Evolutionary conservation across 2,329 filamentous ascomycete genomes (phyloP).

Genomic region (Claviceps fusiformis): DNA sequence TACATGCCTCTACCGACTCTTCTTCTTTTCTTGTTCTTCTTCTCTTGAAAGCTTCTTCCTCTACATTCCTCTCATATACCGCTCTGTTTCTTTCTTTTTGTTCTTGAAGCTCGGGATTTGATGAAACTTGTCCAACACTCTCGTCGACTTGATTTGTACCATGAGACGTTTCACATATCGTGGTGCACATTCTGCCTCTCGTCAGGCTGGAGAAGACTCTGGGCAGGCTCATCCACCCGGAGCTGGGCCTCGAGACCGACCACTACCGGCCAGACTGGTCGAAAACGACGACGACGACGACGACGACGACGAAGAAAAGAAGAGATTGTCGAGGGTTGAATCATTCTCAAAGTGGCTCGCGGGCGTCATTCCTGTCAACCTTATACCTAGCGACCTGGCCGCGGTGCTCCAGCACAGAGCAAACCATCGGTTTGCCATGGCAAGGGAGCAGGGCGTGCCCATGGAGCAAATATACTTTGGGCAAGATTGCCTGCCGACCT

Average conservation of each 20-base stretch:
- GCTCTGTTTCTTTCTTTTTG: neutral
- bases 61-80: neutral
- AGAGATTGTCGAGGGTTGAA: neutral
- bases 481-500: slow-evolving; percentile 17
- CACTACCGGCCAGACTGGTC: neutral
- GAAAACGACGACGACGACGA: no score
- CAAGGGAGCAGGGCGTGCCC: slow-evolving; percentile 6
- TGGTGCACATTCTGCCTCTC: neutral
- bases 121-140: no score
- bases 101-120: no score
- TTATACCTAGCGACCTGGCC: slow-evolving; percentile 12
- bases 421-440: slow-evolving; percentile 13
- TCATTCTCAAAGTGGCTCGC: slow-evolving; percentile 8
- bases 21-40: neutral
- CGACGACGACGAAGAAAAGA: neutral
- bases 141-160: neutral
- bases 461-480: slow-evolving; percentile 14
- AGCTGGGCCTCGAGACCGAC: neutral
- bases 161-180: neutral
- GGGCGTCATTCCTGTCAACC: slow-evolving; percentile 8
- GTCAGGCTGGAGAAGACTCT: no score
- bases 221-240: neutral
- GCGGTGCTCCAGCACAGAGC: slow-evolving; percentile 11
- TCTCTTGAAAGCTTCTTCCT: neutral
- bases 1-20: neutral